Percentiles rank a stretch among this genome's conserved stretches.
These are phyloP conservation scores for Suillus luteus DNA, from an alignment of 768 basidiomycete species.

Conservation along the genomic window DNA sequence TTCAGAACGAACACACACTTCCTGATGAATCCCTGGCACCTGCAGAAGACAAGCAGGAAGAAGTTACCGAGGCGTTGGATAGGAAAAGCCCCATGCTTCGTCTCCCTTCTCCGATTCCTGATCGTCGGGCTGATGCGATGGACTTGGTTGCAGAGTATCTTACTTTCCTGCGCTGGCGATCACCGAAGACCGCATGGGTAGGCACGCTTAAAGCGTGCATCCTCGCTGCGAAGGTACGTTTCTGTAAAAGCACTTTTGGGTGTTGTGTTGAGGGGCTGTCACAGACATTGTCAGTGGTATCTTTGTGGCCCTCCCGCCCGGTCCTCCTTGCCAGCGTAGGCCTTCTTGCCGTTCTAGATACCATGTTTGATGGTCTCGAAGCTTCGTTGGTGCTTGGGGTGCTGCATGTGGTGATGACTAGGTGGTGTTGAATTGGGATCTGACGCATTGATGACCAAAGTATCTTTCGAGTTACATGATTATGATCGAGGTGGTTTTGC, in stretches of 20 bases:
- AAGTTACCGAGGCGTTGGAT: neutral
- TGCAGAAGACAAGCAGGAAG: neutral
- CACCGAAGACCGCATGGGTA: constrained; percentile 24
- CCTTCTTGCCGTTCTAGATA: constrained; percentile 46
- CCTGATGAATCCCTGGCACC: neutral
- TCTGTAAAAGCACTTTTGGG: neutral
- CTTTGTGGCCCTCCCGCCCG: constrained; percentile 28
- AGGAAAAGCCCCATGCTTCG: constrained; percentile 22
- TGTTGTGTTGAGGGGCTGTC: constrained; percentile 7
- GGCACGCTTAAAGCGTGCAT: constrained; percentile 38
- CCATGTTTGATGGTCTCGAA: constrained; percentile 42
- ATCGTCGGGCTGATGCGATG: neutral
- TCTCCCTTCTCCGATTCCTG: constrained; percentile 16
- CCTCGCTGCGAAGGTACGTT: constrained; percentile 38
- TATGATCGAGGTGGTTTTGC: neutral
- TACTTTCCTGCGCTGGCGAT: constrained; percentile 4
- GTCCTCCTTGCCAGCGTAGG: constrained; percentile 31
- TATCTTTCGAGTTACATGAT: neutral
- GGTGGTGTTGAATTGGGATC: constrained; percentile 3
- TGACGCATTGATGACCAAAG: neutral
- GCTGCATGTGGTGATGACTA: constrained; percentile 40
- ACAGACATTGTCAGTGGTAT: constrained; percentile 29
- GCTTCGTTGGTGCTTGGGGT: constrained; percentile 40
- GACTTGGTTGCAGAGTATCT: neutral
- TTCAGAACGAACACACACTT: neutral